Base-by-base conservation (phyloP, 2,329 filamentous ascomycete species). In the Aspergillus floridensis region DNA sequence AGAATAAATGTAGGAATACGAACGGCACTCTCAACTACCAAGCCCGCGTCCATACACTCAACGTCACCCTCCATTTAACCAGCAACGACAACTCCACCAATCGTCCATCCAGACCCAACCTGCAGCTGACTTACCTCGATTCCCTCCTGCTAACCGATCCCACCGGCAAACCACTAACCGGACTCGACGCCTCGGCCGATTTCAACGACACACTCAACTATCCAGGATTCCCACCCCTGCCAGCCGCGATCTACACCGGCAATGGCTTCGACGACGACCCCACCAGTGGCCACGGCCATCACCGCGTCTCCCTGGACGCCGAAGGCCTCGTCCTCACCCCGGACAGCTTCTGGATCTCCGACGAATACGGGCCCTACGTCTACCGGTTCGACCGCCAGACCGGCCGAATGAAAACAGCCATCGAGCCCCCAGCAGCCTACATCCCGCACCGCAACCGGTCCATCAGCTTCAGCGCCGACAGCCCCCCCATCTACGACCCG, bases 311-410 rank as follows among this genome's bases (percentile, higher is more conserved):
- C 0, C 68, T 91, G 2, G 89, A 92, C 67, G 76, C 83, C 0
- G 89, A 92, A 75, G 88, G 88, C 1, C 75, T 92, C 0, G 83
- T 85, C 1, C 78, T 91, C 6, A 82, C 81, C 52, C 64, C 75
- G 0, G 83, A 88, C 57, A 85, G 83, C 49, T 90, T 89, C 74
- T 91, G 87, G 86, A 78, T 90, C 44, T 83, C 80, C 7, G 88
- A 91, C 68, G 88, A 91, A 74, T 88, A 89, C 68, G 88, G 87
- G 0, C 87, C 87, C 0, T 90, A 87, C 66, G 76, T 90, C 22
- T 91, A 90, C 78, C 82, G 85, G 49, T 91, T 91, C 73, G 76
- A 80, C 61, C 63, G 38, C 19, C 49, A 72, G 3, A 68, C 71
- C 0, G 88, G 89, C 38, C 79, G 76, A 35, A 87, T 91, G 84